These are phyloP conservation scores for Moesziomyces sp. DNA, from an alignment of 1,284 basidiomycete genomes.

Conservation along the genomic window DNA sequence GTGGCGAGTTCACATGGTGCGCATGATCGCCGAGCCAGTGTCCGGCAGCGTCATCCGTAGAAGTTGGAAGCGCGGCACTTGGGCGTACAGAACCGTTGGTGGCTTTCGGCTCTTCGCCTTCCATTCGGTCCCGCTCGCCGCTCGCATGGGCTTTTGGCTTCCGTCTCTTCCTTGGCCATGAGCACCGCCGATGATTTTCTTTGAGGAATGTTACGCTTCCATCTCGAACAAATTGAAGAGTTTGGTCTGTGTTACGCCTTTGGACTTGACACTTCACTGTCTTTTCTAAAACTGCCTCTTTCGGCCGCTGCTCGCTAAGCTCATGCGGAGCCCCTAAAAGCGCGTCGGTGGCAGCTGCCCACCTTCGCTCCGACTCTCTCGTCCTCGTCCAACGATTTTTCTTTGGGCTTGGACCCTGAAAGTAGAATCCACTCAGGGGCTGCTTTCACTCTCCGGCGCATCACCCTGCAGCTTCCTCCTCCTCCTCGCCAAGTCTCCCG, in stretches of 20 bases:
- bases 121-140: too few species aligned
- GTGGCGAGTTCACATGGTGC: background rate
- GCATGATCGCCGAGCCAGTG: conserved; percentile 8
- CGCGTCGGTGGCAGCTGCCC: conserved; percentile 15
- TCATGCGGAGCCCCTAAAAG: conserved; percentile 15
- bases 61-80: background rate
- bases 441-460: conserved; percentile 8
- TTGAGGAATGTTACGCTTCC: background rate
- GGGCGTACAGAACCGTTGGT: too few species aligned
- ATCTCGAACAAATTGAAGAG: too few species aligned
- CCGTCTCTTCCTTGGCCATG: too few species aligned
- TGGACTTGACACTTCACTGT: background rate
- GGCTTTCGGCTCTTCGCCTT: too few species aligned
- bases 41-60: background rate
- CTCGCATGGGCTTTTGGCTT: too few species aligned
- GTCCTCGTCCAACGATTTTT: too few species aligned
- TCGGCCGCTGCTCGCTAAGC: background rate
- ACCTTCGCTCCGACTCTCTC: too few species aligned
- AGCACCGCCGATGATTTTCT: too few species aligned
- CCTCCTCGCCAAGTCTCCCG: background rate
- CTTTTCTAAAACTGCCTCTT: background rate
- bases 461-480: conserved; percentile 3
- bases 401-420: conserved; percentile 12
- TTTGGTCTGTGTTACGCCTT: too few species aligned
- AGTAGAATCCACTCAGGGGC: conserved; percentile 18